Conservation (phyloP, 2,329 filamentous ascomycete species). For the Cladosporium sp. region DNA sequence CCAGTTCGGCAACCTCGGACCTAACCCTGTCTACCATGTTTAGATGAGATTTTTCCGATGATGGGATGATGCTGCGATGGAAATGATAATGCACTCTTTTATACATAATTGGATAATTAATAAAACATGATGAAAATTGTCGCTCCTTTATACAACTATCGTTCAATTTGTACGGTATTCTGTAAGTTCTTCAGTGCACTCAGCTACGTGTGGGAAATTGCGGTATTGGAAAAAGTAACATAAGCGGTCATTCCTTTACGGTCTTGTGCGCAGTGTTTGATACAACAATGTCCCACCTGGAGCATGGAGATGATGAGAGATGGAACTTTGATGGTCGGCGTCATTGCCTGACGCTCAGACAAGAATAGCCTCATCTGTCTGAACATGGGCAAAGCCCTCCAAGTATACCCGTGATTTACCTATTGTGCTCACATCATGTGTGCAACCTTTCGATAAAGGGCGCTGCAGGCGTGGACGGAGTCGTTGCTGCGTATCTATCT, state of each 20-base stretch:
- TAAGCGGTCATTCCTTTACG: too few species aligned
- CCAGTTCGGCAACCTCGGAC: slow-evolving; percentile 18
- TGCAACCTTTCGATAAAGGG: neutral
- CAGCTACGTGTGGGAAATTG: neutral
- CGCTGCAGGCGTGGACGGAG: neutral
- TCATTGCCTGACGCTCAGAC: neutral
- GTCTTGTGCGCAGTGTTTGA: too few species aligned
- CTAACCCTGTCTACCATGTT: slow-evolving; percentile 22
- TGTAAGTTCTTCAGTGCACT: neutral
- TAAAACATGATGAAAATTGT: neutral
- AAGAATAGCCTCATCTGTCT: neutral
- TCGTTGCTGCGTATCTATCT: neutral
- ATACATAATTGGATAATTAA: neutral
- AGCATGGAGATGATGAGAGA: neutral
- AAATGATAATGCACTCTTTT: neutral
- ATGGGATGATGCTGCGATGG: neutral
- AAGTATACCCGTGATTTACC: neutral
- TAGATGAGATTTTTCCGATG: neutral
- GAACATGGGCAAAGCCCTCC: neutral
- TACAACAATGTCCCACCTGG: too few species aligned
- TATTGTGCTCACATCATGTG: neutral
- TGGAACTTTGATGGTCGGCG: neutral
- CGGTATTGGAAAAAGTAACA: neutral
- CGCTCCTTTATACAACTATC: neutral
- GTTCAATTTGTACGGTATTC: neutral